These are phyloP conservation scores for Aspergillus wentii DNA, from an alignment of 495 filamentous ascomycete genomes.

Conservation along the genomic window DNA sequence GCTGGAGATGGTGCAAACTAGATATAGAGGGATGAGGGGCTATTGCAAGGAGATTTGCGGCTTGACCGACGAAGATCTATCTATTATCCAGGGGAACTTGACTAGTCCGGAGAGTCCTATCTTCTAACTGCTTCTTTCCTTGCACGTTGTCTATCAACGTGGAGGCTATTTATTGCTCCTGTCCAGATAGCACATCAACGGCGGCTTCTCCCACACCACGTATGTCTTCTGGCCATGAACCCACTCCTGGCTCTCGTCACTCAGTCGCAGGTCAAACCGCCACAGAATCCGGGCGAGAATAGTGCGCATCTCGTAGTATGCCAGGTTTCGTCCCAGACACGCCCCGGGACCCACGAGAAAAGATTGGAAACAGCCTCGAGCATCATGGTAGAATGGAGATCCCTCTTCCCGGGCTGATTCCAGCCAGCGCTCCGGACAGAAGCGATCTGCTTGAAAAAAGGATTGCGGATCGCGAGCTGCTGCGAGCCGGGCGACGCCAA, in stretches of 20 bases:
- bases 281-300: constrained; percentile 13
- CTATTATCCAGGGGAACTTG: too few relatives aligned
- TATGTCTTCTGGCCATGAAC: constrained; percentile 5
- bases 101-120: too few relatives aligned
- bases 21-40: too few relatives aligned
- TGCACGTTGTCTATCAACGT: too few relatives aligned
- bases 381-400: constrained; percentile 3
- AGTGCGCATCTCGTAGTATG: constrained; percentile 13
- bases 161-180: too few relatives aligned
- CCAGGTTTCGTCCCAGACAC: constrained; percentile 7
- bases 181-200: constrained; percentile 10
- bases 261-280: constrained; percentile 13
- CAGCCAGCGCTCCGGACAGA: background rate
- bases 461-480: too few relatives aligned
- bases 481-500: too few relatives aligned
- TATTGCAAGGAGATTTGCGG: too few relatives aligned
- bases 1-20: too few relatives aligned
- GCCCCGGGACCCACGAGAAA: constrained; percentile 6
- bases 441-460: background rate
- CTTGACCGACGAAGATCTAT: too few relatives aligned
- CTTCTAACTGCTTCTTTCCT: too few relatives aligned
- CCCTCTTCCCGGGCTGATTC: background rate
- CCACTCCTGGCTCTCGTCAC: constrained; percentile 7
- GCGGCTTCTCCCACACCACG: constrained; percentile 12
- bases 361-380: constrained; percentile 3